phyloP scores from a whole-genome alignment of 768 basidiomycete genomes.

The Strobilomyces confusus region DNA sequence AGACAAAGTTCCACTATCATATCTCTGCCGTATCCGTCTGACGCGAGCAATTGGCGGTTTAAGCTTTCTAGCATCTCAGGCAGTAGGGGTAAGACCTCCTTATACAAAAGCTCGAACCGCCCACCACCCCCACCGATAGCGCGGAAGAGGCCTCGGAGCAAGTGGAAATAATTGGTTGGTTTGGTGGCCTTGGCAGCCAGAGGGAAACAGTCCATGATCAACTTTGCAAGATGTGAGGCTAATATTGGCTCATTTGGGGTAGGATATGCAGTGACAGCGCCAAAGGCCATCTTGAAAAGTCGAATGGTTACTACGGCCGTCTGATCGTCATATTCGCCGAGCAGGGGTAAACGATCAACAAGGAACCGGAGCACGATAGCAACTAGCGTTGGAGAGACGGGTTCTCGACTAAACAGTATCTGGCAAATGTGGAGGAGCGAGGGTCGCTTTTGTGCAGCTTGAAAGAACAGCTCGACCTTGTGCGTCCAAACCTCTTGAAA shows the following conservation, averaged over 20 bases:
- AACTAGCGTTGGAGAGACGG: constrained; percentile 74
- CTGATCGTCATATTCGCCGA: constrained; percentile 83
- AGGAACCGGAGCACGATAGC: constrained; percentile 88
- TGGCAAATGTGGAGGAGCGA: constrained; percentile 83
- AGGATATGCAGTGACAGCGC: constrained; percentile 74
- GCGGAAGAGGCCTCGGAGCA: constrained; percentile 89
- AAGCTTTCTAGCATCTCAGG: constrained; percentile 97
- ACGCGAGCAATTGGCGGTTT: constrained; percentile 82
- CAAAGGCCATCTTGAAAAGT: constrained; percentile 94
- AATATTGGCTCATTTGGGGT: constrained; percentile 83
- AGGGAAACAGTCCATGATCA: constrained; percentile 96
- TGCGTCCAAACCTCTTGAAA: constrained; percentile 96
- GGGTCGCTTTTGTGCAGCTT: constrained; percentile 70
- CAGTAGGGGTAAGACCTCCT: constrained; percentile 91
- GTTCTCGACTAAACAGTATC: constrained; percentile 72
- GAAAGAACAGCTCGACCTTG: constrained; percentile 88
- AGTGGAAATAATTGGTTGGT: constrained; percentile 88
- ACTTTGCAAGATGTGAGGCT: constrained; percentile 86
- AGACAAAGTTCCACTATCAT: constrained; percentile 98
- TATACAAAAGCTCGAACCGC: constrained; percentile 90
- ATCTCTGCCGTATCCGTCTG: constrained; percentile 79
- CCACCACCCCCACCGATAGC: constrained; percentile 91
- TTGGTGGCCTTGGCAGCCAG: constrained; percentile 88
- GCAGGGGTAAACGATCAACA: constrained; percentile 70
- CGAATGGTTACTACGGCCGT: constrained; percentile 82